These are phyloP conservation scores for Chalaropsis ovoidea DNA, from an alignment of 2,329 filamentous ascomycete genomes.

Conservation along the genomic window DNA sequence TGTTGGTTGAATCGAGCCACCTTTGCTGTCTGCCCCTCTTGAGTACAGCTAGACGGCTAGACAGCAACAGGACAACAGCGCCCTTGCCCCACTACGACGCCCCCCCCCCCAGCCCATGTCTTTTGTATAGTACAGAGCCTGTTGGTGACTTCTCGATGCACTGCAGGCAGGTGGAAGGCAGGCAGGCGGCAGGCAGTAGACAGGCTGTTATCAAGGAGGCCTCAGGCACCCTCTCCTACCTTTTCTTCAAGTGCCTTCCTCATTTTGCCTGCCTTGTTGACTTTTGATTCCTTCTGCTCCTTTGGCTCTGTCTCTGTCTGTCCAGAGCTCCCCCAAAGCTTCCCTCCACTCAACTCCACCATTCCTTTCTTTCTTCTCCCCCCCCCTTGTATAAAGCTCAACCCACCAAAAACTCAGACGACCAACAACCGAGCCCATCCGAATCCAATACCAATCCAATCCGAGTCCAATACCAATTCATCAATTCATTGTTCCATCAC, in stretches of 20 bases:
- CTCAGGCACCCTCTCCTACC: background rate
- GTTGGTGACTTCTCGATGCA: too few relatives aligned
- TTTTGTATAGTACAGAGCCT: too few relatives aligned
- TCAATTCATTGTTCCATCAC: background rate
- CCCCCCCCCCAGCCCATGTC: background rate
- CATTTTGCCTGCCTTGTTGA: background rate
- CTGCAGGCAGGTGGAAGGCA: too few relatives aligned
- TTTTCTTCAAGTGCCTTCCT: background rate
- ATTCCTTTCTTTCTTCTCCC: background rate
- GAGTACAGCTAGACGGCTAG: too few relatives aligned
- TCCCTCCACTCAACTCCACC: background rate
- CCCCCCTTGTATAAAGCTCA: background rate
- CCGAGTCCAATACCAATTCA: background rate
- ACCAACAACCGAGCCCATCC: background rate
- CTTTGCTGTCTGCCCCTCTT: background rate
- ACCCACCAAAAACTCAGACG: background rate
- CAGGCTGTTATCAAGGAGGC: background rate
- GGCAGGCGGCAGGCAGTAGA: background rate
- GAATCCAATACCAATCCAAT: constrained; percentile 5
- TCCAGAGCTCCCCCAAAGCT: constrained; percentile 1
- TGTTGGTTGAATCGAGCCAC: background rate
- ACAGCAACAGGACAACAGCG: too few relatives aligned
- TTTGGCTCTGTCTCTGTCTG: too few relatives aligned
- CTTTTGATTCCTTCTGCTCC: background rate
- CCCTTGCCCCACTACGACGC: too few relatives aligned